Percentiles rank a stretch among this genome's conserved stretches.
Evolutionary conservation across 225 moss, liverwort and hornwort genomes (phyloP).

Genomic region (Pleurozium schreberi): DNA sequence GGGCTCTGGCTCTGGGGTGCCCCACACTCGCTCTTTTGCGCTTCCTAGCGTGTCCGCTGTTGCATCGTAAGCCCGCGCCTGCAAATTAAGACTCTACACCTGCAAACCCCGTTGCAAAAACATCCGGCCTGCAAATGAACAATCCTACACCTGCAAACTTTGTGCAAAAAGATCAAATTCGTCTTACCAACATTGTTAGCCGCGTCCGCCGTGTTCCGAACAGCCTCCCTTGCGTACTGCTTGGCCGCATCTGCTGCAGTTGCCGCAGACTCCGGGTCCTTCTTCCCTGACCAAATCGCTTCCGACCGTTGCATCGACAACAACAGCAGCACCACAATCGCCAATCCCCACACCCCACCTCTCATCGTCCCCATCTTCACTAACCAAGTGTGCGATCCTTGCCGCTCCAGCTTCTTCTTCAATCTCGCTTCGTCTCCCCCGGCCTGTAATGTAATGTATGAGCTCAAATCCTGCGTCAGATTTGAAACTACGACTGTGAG

Average conservation of each 20-base stretch:
- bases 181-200: slow-evolving; percentile 6
- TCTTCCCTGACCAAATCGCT: slow-evolving; percentile 11
- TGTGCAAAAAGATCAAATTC: not conserved
- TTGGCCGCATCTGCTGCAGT: not conserved
- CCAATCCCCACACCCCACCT: not conserved
- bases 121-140: not conserved
- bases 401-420: not conserved
- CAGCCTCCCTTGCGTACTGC: slow-evolving; percentile 15
- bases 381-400: not conserved
- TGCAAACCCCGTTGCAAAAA: not conserved
- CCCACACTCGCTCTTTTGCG: slow-evolving; percentile 5
- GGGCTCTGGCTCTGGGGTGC: not conserved
- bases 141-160: not conserved
- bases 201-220: slow-evolving; percentile 9
- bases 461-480: not conserved
- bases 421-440: not conserved
- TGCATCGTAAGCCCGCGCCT: slow-evolving; percentile 14
- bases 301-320: not conserved
- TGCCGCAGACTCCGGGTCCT: not conserved
- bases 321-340: not conserved
- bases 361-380: not conserved
- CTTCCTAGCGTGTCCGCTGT: slow-evolving; percentile 5
- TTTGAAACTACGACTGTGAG: not conserved
- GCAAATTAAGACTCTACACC: not conserved
- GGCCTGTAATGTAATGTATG: too few relatives aligned